These are phyloP conservation scores for Ceriops tagal DNA, from an alignment of 345 rosid genomes.

Conservation along the genomic window DNA sequence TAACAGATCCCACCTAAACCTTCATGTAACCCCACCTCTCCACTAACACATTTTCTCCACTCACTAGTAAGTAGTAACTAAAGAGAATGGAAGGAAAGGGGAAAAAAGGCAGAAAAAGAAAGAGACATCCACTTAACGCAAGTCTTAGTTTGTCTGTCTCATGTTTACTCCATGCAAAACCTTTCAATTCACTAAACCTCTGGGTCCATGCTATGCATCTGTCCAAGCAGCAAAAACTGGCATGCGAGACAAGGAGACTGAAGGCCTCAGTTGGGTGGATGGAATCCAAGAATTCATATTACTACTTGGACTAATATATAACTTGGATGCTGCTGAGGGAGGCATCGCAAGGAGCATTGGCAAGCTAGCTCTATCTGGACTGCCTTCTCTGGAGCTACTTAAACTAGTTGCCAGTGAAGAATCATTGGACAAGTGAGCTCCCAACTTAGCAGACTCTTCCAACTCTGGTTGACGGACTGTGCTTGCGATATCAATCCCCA, in stretches of 20 bases:
- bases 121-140: slow-evolving; percentile 7
- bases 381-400: slow-evolving; percentile 56
- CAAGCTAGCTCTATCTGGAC: slow-evolving; percentile 46
- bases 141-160: slow-evolving; percentile 11
- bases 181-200: slow-evolving; percentile 5
- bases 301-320: slow-evolving; percentile 34
- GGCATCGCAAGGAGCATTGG: slow-evolving; percentile 50
- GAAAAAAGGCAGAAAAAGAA: no score
- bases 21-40: not conserved
- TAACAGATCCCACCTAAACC: slow-evolving; percentile 19
- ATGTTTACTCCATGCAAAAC: slow-evolving; percentile 20
- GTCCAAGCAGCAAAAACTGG: slow-evolving; percentile 86
- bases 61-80: not conserved
- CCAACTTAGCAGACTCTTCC: slow-evolving; percentile 34
- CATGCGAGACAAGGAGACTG: slow-evolving; percentile 52
- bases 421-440: slow-evolving; percentile 41
- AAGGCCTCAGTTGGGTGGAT: slow-evolving; percentile 53
- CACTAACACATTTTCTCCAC: slow-evolving; percentile 13
- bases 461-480: slow-evolving; percentile 25
- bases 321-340: slow-evolving; percentile 39
- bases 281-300: slow-evolving; percentile 49
- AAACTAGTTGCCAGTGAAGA: slow-evolving; percentile 51
- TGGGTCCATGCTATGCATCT: slow-evolving; percentile 43
- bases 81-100: not conserved
- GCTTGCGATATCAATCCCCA: slow-evolving; percentile 18